Evolutionary conservation across 768 basidiomycete species (phyloP), one percentile per base, ranked within the genome.

Genomic region (Strobilomyces dryophilus): DNA sequence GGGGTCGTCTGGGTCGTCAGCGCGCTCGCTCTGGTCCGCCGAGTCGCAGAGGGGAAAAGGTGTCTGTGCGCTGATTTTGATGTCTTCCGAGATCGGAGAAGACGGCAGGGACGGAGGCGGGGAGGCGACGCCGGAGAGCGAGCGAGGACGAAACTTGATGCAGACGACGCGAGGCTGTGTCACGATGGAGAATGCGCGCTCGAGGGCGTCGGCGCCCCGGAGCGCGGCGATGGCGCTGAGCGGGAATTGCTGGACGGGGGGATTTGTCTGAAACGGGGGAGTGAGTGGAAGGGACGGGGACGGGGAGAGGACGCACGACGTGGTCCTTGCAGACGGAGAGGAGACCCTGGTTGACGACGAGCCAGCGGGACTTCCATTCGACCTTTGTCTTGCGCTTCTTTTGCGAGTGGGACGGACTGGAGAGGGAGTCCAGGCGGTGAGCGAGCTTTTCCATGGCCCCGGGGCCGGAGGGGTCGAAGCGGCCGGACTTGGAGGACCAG

Each of bases 281-380:
- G 48, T 2, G 42, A 8, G 36, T 21, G 20, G 4, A 5, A 24
- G 15, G 4, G 21, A 24, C 35, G 50, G 35, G 26, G 43, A 47
- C 48, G 26, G 24, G 72, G n/a, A n/a, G n/a, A 77, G 49, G 35
- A 47, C 5, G 45, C 60, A 86, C 87, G 54, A 74, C 67, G 27
- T 77, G 74, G 24, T 78, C 74, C 60, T 77, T 81, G 59, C 74
- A 81, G 15, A 89, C 62, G 47, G 68, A 73, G n/a, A 89, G 64
- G 20, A 73, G 60, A 0, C 83, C 85, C 21, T 81, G 76, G 49
- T 75, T 71, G 27, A 89, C 76, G n/a, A 86, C 72, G 41, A 82
- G 71, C 80, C 83, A 86, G 5, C 83, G 70, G 17, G 80, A 74
- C 40, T 77, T 75, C 87, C 87, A 89, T 46, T 84, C 85, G 9